Evolutionary conservation across 1,284 basidiomycete species (phyloP), one percentile per base, ranked within the genome.

Genomic region (Phylloboletellus chloephorus): DNA sequence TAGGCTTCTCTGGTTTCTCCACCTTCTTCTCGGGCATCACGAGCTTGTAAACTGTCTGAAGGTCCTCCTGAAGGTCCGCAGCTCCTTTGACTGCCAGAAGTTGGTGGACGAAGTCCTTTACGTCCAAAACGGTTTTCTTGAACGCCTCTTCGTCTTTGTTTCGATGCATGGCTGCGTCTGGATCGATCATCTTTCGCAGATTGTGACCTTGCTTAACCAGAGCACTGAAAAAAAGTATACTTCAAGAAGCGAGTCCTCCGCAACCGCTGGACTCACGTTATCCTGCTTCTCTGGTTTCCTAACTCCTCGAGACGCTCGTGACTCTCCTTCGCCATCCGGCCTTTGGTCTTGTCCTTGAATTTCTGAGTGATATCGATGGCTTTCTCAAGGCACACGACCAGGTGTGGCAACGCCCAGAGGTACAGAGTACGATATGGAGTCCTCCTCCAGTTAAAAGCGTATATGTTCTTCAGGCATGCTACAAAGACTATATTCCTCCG

Each of bases 371-470:
- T 40, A 1, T 47, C 37, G 8, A 63, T 55, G 8, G 65, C 56
- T 15, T 57, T 51, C 17, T 76, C 67, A 13, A 79, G 60, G 43
- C 65, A 73, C 3, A 69, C 53, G 16, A 76, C 59, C 4, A 74
- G 53, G 46, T 68, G 70, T 1, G 76, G 73, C 4, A 79, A 56
- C 5, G 73, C 68, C 1, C 74, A 74, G 3, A 76, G 61, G 52
- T 71, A 74, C 11, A 73, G 55, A 2, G 60, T 43, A 13, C 67
- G 67, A 48, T 78, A 77, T 15, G 44, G 50, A 9, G 46, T 51
- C 17, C 43, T 36, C 7, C 58, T 46, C 67, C 70, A 71, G 4
- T 53, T 48, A n/a, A 66, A 61, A 8, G 48, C 50, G 10, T 44
- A 45, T 4, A 64, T 58, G 21, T 63, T 54, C 23, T 56, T 45